Base-by-base conservation (phyloP, 116 monocot species). In the Zostera marina region DNA sequence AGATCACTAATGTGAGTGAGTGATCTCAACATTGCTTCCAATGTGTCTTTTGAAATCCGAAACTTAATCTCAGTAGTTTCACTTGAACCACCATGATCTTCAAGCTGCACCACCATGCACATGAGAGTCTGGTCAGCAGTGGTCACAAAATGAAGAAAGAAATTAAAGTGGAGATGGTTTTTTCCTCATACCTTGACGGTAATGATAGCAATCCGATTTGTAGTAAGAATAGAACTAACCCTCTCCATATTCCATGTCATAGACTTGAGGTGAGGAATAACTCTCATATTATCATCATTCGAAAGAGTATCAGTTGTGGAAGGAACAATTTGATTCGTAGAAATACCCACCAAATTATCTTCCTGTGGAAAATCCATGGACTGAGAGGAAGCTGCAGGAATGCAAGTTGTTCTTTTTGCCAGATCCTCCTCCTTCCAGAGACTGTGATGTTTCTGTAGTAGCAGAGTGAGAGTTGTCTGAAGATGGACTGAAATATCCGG, bases 1-100 rank as follows among this genome's bases (percentile, higher is more conserved):
- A 73, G 68, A 44, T 85, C 77, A 15, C 41, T 77, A 53, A 85
- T 74, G 60, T 58, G 64, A 2, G 72, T 23, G 70, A 80, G 66
- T 68, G 85, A 75, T 61, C 80, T 77, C 63, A 85, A 42, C 73
- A 79, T 73, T 19, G 83, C 79, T 57, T 84, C 83, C 65, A 84
- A 42, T 46, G 79, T 76, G 47, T 79, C 83, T 62, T 69, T 79
- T 23, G 83, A 68, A 59, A 79, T 56, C 44, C 70, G 66, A 60
- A 83, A 79, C 69, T 76, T 79, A 23, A 76, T 66, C 47, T 83
- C 83, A 32, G 54, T 67, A 15, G 67, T 69, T 48, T 45, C 55
- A 22, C 69, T 52, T 53, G 69, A 70, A 41, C 66, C 77, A 22
- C 68, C 47, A 66, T 68, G 69, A 75, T 85, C 76, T 72, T 85